phyloP scores from a whole-genome alignment of 2,329 filamentous ascomycete species.

The Bipolaris bicolor region DNA sequence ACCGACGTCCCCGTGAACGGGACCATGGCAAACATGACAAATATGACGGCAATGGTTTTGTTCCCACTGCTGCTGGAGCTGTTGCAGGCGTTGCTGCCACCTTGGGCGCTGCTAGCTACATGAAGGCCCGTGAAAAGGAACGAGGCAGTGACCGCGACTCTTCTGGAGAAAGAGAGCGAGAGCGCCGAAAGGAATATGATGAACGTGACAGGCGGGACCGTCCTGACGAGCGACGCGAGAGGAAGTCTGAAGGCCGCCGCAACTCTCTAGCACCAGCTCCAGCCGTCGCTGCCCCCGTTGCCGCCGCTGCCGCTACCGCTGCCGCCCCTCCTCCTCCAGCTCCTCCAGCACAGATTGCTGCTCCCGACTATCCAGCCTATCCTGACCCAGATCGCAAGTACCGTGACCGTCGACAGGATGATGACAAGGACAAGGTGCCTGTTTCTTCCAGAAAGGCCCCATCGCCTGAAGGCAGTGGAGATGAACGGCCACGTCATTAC shows the following conservation, averaged over 20 bases:
- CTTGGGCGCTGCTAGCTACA: constrained; percentile 35
- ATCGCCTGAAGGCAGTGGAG: constrained; percentile 44
- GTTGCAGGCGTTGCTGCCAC: constrained; percentile 41
- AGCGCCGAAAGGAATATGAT: constrained; percentile 39
- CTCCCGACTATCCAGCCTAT: constrained; percentile 20
- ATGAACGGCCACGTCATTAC: constrained; percentile 47
- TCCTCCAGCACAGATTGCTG: constrained; percentile 20
- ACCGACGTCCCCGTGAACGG: constrained; percentile 43
- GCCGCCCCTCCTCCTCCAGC: constrained; percentile 20
- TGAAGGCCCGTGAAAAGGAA: constrained; percentile 44
- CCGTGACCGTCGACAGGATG: constrained; percentile 44
- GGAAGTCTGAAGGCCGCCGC: constrained; percentile 25
- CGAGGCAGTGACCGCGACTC: constrained; percentile 21
- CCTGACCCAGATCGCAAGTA: constrained; percentile 34
- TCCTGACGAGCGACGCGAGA: constrained; percentile 37
- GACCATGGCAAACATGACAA: constrained; percentile 30
- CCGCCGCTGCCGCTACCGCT: constrained; percentile 18
- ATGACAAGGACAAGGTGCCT: constrained; percentile 33
- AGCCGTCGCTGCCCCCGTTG: constrained; percentile 21
- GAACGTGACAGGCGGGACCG: constrained; percentile 38
- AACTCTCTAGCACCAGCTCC: constrained; percentile 24
- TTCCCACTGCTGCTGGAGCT: constrained; percentile 37
- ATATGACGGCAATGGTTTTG: constrained; percentile 15
- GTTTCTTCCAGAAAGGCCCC: constrained; percentile 30
- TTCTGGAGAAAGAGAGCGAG: constrained; percentile 49